Evolutionary conservation across 768 basidiomycete genomes (phyloP).

Genomic region (Nidularia pulvinata): DNA sequence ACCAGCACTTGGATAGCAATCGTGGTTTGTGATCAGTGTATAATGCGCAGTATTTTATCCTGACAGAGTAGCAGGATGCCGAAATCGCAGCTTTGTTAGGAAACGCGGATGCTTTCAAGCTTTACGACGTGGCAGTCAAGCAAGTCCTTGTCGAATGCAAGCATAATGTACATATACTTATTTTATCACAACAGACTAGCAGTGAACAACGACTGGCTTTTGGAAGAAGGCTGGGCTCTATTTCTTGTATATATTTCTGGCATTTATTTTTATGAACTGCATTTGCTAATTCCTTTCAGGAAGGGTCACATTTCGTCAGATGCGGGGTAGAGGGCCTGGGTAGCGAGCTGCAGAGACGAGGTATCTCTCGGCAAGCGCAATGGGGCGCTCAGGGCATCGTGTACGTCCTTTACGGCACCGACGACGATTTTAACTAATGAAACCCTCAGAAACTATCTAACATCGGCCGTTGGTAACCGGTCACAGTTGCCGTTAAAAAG

Average conservation of each 20-base stretch:
- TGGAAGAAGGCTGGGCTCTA: constrained; percentile 72
- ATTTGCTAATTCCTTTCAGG: constrained; percentile 27
- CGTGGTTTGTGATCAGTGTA: constrained; percentile 39
- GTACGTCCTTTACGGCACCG: constrained; percentile 29
- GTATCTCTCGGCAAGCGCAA: constrained; percentile 63
- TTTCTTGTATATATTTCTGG: constrained; percentile 43
- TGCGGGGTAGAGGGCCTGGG: constrained; percentile 69
- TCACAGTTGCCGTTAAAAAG: constrained; percentile 50
- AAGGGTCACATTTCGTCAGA: constrained; percentile 70
- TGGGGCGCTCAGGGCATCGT: constrained; percentile 78
- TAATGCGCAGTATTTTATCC: neutral
- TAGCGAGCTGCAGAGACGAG: constrained; percentile 64
- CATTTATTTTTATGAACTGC: constrained; percentile 1
- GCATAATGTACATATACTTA: neutral
- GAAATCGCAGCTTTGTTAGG: constrained; percentile 63
- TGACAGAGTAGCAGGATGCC: constrained; percentile 48
- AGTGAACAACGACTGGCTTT: constrained; percentile 66
- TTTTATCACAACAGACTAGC: constrained; percentile 40
- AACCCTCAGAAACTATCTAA: constrained; percentile 44
- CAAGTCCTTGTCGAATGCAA: constrained; percentile 16
- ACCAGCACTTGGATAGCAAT: constrained; percentile 68
- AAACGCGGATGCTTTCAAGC: constrained; percentile 56
- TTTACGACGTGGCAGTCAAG: constrained; percentile 74
- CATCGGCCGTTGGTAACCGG: constrained; percentile 39
- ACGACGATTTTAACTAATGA: neutral